phyloP scores from a whole-genome alignment of 495 filamentous ascomycete species.

The Penicillium bialowiezense region DNA sequence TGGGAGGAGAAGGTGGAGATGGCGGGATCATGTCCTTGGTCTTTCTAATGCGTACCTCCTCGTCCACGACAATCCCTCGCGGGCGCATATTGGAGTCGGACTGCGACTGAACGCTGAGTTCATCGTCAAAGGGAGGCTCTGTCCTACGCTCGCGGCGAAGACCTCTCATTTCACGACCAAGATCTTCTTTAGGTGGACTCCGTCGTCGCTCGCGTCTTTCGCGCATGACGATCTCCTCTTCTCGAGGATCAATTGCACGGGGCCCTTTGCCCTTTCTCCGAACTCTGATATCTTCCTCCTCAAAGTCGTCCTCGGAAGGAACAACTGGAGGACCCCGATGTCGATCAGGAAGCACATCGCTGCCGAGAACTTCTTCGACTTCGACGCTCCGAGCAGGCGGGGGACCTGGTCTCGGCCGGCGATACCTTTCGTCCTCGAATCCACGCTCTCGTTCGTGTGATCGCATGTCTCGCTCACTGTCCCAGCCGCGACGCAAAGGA shows the following conservation, averaged over 20 bases:
- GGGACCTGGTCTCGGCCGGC: constrained; percentile 9
- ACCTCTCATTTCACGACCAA: constrained; percentile 1
- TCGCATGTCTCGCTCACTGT: constrained; percentile 29
- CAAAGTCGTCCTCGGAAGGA: not conserved
- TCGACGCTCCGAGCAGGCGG: constrained; percentile 7
- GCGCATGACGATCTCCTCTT: not conserved
- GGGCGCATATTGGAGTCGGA: constrained; percentile 12
- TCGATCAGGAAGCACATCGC: not conserved
- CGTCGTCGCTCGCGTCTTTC: constrained; percentile 1
- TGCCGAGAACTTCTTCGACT: constrained; percentile 8
- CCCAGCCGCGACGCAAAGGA: constrained; percentile 13
- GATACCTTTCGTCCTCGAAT: constrained; percentile 19
- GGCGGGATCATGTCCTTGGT: constrained; percentile 21
- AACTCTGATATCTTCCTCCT: not conserved
- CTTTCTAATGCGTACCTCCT: constrained; percentile 16
- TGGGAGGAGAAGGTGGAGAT: constrained; percentile 35
- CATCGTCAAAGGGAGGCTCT: constrained; percentile 9
- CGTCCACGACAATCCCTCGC: constrained; percentile 12
- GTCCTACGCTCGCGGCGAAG: not conserved
- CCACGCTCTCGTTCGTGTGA: constrained; percentile 17
- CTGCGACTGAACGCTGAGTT: constrained; percentile 15
- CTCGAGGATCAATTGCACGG: not conserved
- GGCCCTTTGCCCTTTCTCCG: constrained; percentile 1
- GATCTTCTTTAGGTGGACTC: not conserved
- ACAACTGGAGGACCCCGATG: not conserved